phyloP scores from a whole-genome alignment of 352 stramenopile species.

The Plasmopara viticola region DNA sequence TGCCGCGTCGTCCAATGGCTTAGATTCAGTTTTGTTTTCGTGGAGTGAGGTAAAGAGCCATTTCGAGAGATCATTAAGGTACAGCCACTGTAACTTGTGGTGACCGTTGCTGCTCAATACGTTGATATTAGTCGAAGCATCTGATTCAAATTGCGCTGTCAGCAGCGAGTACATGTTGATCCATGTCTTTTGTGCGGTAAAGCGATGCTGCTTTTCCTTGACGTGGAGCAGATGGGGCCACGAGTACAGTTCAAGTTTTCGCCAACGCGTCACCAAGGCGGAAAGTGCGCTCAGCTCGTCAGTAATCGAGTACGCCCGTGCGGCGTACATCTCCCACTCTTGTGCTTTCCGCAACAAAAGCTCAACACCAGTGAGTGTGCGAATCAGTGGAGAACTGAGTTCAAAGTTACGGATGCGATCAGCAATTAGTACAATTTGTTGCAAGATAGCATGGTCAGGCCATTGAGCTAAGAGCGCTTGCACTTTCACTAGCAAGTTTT shows the following conservation, averaged over 20 bases:
- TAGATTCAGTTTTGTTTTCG: conserved; percentile 10
- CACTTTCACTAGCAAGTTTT: conserved; percentile 84
- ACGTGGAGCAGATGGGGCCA: conserved; percentile 94
- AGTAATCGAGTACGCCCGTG: conserved; percentile 87
- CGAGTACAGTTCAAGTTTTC: conserved; percentile 96
- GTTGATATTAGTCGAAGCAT: conserved; percentile 18
- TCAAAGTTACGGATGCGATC: conserved; percentile 85
- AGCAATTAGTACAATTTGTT: conserved; percentile 91
- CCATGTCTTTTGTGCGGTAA: conserved; percentile 78
- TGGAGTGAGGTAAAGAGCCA: conserved; percentile 54
- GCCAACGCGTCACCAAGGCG: conserved; percentile 94
- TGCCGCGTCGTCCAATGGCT: conserved; percentile 14
- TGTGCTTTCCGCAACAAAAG: conserved; percentile 95
- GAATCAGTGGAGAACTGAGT: conserved; percentile 79
- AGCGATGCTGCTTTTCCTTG: conserved; percentile 75
- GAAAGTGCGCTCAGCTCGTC: conserved; percentile 89
- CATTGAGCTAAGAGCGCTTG: conserved; percentile 91
- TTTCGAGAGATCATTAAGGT: conserved; percentile 47
- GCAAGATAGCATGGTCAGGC: conserved; percentile 95
- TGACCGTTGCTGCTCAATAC: conserved; percentile 7
- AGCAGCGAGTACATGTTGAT: conserved; percentile 85
- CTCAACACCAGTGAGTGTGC: conserved; percentile 93
- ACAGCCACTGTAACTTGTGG: conserved; percentile 51
- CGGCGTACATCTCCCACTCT: conserved; percentile 98
- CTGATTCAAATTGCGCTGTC: conserved; percentile 66